Evolutionary conservation across 2,329 filamentous ascomycete species (phyloP).

Genomic region (Drechslerella stenobrocha): DNA sequence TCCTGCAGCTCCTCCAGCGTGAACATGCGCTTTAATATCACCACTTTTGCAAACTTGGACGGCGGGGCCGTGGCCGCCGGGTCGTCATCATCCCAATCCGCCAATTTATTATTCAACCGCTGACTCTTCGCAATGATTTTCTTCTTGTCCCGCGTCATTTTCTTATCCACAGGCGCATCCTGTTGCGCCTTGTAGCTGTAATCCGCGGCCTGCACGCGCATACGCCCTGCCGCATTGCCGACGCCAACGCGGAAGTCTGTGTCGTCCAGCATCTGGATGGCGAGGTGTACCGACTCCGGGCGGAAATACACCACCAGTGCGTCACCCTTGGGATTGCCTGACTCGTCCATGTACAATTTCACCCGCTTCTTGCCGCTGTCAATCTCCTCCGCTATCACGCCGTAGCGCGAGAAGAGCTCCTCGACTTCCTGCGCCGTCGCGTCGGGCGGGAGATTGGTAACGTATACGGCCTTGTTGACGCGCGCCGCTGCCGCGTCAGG

Average conservation of each 20-base stretch:
- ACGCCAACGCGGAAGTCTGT: conserved; percentile 73
- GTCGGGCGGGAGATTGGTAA: conserved; percentile 82
- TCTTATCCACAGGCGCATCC: conserved; percentile 54
- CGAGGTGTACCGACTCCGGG: conserved; percentile 85
- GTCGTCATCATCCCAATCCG: conserved; percentile 94
- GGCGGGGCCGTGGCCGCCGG: conserved; percentile 62
- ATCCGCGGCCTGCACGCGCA: conserved; percentile 82
- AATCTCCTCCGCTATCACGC: conserved; percentile 91
- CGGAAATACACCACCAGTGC: conserved; percentile 93
- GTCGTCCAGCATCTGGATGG: conserved; percentile 78
- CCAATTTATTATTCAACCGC: conserved; percentile 79
- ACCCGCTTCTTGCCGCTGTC: conserved; percentile 85
- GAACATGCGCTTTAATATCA: conserved; percentile 92
- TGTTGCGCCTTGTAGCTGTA: conserved; percentile 75
- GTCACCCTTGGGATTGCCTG: conserved; percentile 88
- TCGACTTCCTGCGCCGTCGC: conserved; percentile 78
- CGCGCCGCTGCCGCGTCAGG: conserved; percentile 51
- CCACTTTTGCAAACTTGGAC: conserved; percentile 72
- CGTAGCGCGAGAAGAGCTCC: conserved; percentile 82
- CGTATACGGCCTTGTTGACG: conserved; percentile 88
- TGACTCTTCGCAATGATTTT: conserved; percentile 91
- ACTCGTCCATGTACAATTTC: conserved; percentile 83
- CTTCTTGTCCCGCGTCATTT: conserved; percentile 68
- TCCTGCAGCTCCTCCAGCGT: conserved; percentile 81
- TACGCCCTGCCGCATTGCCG: conserved; percentile 62